A percentile compares a stretch with the other conserved stretches of the same genome.
These are phyloP conservation scores for Chalara sp. DNA, from an alignment of 2,329 filamentous ascomycete species.

Conservation along the genomic window DNA sequence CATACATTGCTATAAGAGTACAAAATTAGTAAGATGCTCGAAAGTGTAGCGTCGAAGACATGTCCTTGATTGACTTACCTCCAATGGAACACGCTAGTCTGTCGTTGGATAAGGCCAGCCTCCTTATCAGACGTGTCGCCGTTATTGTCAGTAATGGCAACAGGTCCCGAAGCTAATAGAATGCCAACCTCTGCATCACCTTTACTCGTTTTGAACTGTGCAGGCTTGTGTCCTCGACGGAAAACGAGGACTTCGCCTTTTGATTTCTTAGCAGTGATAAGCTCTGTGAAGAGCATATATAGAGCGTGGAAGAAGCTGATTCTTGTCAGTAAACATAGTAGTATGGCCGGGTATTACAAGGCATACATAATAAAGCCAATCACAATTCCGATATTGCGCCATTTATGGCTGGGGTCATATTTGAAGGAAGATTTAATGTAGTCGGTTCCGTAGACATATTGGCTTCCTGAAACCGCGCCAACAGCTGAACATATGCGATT, in stretches of 20 bases:
- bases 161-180: not conserved
- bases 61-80: conserved; percentile 34
- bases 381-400: conserved; percentile 35
- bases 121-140: not conserved
- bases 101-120: conserved; percentile 11
- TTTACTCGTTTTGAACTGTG: not conserved
- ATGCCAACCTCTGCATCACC: not conserved
- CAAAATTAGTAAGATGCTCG: no score
- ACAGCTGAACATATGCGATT: conserved; percentile 47
- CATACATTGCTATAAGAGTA: no score
- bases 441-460: conserved; percentile 48
- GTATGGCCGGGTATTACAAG: conserved; percentile 35
- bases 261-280: conserved; percentile 30
- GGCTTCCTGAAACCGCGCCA: conserved; percentile 47
- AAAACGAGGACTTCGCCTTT: conserved; percentile 72
- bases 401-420: conserved; percentile 42
- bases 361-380: conserved; percentile 22
- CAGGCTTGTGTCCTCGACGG: conserved; percentile 36
- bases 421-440: conserved; percentile 50
- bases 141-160: not conserved
- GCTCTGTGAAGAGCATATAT: conserved; percentile 60
- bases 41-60: conserved; percentile 34
- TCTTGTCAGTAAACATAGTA: no score
- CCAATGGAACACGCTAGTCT: conserved; percentile 23
- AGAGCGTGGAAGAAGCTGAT: conserved; percentile 44